Evolutionary conservation across 371 early-diverging fungal genomes (phyloP), one percentile per base, ranked within the genome.

Genomic region (Rhizopus arrhizus): DNA sequence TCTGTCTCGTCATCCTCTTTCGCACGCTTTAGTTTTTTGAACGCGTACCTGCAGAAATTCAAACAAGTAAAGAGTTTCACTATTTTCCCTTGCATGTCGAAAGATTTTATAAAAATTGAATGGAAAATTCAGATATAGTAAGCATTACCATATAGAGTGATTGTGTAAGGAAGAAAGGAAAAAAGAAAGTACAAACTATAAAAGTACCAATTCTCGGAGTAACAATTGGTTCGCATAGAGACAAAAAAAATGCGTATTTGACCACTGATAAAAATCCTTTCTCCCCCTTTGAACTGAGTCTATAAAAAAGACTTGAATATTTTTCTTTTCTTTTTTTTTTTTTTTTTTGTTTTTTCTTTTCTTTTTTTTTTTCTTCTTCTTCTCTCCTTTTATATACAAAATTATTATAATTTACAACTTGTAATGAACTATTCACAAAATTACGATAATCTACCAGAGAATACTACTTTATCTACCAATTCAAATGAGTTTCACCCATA

Each of bases 351-450:
- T 40, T 40, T 40, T 40, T 40, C 1, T 12, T 12, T 40, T 40
- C 2, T 40, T 2, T 7, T 2, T 40, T 2, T 40, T 40, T 12
- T 40, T 12, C 12, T 7, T 10, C 12, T 40, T 40, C 8, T 40
- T 40, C 12, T 40, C 8, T 40, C 12, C 12, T 40, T 40, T 40
- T 40, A 10, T 40, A 10, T 12, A 7, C 40, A 40, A 40, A 40
- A 40, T 40, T 40, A 40, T 40, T 40, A 10, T 40, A 40, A 7
- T 40, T 40, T 40, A 7, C 12, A 10, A 2, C 12, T 43, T 43
- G 5, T 15, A 43, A 56, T 56, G 46, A 43, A 56, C 32, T 48
- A 48, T 29, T 10, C 48, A 48, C 10, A 48, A 5, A 29, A n/a
- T 28, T 48, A 48, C 29, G 48, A 28, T 29, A 29, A 48, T 48